These are phyloP conservation scores for Aegilops longissima DNA, from an alignment of 176 grass and related monocot genomes.

Conservation along the genomic window DNA sequence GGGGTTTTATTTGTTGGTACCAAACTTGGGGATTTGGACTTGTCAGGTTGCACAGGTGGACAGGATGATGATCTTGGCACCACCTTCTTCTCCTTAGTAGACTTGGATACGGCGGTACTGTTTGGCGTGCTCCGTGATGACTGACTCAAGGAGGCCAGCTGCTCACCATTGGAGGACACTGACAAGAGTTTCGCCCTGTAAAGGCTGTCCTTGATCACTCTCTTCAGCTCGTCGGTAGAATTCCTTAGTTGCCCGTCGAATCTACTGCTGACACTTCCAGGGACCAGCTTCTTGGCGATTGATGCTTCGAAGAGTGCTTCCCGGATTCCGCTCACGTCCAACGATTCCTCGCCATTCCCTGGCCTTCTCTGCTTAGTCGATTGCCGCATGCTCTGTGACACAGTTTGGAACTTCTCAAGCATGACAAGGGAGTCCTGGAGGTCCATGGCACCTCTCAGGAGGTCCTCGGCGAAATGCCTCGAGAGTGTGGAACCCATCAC, in stretches of 20 bases:
- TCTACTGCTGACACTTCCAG: constrained; percentile 14
- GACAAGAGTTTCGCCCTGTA: constrained; percentile 51
- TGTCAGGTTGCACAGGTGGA: constrained; percentile 36
- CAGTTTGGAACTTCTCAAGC: constrained; percentile 62
- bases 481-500: constrained; percentile 47
- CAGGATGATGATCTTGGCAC: constrained; percentile 5
- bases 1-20: constrained; percentile 54
- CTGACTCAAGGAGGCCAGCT: constrained; percentile 42
- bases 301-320: constrained; percentile 31
- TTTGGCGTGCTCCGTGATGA: constrained; percentile 31
- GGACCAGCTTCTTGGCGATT: constrained; percentile 12
- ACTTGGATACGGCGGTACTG: constrained; percentile 37
- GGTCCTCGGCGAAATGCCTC: constrained; percentile 62
- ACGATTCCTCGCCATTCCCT: constrained; percentile 16
- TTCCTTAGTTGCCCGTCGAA: constrained; percentile 27
- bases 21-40: constrained; percentile 47
- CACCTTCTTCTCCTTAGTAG: constrained; percentile 22
- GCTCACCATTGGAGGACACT: constrained; percentile 40
- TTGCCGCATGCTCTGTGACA: constrained; percentile 32
- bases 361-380: constrained; percentile 50
- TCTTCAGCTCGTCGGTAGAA: constrained; percentile 50
- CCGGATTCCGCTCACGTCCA: constrained; percentile 16
- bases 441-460: constrained; percentile 69
- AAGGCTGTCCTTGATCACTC: constrained; percentile 61
- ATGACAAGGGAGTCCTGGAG: constrained; percentile 78